A percentile compares a stretch with the other conserved stretches of the same genome.
phyloP scores from a whole-genome alignment of 768 basidiomycete genomes.

The Leccinellum albellum region DNA sequence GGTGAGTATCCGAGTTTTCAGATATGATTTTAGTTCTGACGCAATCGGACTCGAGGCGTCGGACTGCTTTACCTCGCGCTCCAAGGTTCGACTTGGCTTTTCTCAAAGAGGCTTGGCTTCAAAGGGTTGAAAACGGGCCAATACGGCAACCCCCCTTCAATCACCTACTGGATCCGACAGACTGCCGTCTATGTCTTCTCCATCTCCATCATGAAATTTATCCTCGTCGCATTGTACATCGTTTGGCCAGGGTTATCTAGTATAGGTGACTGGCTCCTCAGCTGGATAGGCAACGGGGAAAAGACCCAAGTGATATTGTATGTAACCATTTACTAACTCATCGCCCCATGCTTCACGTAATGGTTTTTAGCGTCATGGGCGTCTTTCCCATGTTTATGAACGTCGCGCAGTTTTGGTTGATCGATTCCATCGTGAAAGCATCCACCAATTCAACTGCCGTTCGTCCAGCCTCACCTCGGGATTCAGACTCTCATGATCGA shows the following conservation, averaged over 20 bases:
- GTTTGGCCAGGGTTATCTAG: slow-evolving; percentile 66
- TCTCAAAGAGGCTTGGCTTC: slow-evolving; percentile 59
- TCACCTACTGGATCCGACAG: slow-evolving; percentile 71
- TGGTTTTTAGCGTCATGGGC: slow-evolving; percentile 69
- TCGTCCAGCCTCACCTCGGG: slow-evolving; percentile 37
- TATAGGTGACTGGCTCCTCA: slow-evolving; percentile 83
- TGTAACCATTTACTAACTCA: slow-evolving; percentile 29
- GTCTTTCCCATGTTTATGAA: slow-evolving; percentile 89
- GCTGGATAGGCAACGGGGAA: slow-evolving; percentile 69
- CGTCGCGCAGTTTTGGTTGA: slow-evolving; percentile 89
- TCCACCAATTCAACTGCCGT: slow-evolving; percentile 39
- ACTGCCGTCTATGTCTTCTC: slow-evolving; percentile 79
- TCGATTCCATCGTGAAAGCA: slow-evolving; percentile 89
- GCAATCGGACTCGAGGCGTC: slow-evolving; percentile 48
- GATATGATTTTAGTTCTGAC: slow-evolving; percentile 5
- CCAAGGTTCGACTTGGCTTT: slow-evolving; percentile 56
- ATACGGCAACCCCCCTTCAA: slow-evolving; percentile 81
- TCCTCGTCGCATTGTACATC: slow-evolving; percentile 75
- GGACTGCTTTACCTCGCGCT: slow-evolving; percentile 75
- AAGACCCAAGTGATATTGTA: slow-evolving; percentile 77
- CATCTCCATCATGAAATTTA: slow-evolving; percentile 84
- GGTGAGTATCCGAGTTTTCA: slow-evolving; percentile 47
- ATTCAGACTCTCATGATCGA: slow-evolving; percentile 41
- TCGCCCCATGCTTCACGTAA: slow-evolving; percentile 6
- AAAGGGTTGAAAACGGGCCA: slow-evolving; percentile 83